Evolutionary conservation across 2,329 filamentous ascomycete genomes (phyloP).

Genomic region (Truncatella angustata): DNA sequence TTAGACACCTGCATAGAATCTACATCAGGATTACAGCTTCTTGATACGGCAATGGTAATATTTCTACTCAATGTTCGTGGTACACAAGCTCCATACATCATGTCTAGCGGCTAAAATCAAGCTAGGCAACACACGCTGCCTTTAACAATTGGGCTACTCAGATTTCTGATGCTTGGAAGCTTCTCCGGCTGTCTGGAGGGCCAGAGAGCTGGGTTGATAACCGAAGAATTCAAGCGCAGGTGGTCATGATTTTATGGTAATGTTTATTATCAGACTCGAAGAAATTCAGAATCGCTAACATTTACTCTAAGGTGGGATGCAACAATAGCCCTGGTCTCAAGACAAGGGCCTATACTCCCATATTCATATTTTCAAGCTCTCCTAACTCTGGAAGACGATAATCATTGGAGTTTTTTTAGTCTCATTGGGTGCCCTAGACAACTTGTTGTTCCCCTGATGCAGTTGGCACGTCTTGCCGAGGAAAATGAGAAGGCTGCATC

Average conservation of each 20-base stretch:
- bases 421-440: not conserved
- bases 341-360: not conserved
- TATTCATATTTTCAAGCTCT: not conserved
- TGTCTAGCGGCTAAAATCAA: no score
- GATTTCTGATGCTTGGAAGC: not conserved
- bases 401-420: not conserved
- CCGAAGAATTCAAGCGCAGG: not conserved
- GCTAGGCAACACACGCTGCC: no score
- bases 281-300: not conserved
- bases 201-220: no score
- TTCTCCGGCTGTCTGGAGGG: no score
- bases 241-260: not conserved
- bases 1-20: no score
- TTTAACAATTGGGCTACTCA: not conserved
- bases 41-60: no score
- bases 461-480: not conserved
- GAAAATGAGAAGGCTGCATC: not conserved
- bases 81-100: no score
- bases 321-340: not conserved
- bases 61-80: no score
- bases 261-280: not conserved
- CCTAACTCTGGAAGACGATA: not conserved
- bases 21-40: no score
- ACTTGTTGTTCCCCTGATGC: not conserved
- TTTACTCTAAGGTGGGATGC: not conserved